These are phyloP conservation scores for Stemphylium vesicarium DNA, from an alignment of 2,329 filamentous ascomycete species.

Conservation along the genomic window DNA sequence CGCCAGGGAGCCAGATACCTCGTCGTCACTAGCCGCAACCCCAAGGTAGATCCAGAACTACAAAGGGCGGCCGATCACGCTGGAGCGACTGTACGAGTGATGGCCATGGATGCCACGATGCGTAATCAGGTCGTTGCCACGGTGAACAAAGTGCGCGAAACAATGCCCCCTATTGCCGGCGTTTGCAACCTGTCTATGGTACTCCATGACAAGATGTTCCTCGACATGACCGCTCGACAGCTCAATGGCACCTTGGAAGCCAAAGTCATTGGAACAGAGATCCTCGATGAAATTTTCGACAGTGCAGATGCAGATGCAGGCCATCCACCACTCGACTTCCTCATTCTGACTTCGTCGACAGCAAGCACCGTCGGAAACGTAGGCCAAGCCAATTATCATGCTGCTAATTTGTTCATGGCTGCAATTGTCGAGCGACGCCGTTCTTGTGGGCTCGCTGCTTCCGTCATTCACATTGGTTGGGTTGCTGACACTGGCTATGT, in stretches of 20 bases:
- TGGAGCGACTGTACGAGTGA: neutral
- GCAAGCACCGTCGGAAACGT: conserved; percentile 27
- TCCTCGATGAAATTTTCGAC: conserved; percentile 14
- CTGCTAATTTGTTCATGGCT: conserved; percentile 53
- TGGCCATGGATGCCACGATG: conserved; percentile 5
- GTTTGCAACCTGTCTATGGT: conserved; percentile 25
- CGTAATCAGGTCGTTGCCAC: neutral
- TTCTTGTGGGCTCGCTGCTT: conserved; percentile 33
- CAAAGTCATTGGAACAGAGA: conserved; percentile 29
- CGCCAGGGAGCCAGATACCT: conserved; percentile 22
- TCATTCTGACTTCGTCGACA: conserved; percentile 37
- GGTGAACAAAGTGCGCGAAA: neutral
- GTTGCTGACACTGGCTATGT: conserved; percentile 17
- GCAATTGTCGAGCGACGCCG: conserved; percentile 48
- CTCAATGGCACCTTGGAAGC: conserved; percentile 12
- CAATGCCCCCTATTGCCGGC: conserved; percentile 19
- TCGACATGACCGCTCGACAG: conserved; percentile 10
- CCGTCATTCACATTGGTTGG: neutral
- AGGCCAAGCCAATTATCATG: conserved; percentile 55
- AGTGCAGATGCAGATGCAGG: no score
- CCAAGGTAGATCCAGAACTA: conserved; percentile 27
- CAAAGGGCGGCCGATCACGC: conserved; percentile 1
- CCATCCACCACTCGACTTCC: conserved; percentile 29
- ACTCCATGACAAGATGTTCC: conserved; percentile 17
- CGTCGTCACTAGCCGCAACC: conserved; percentile 19